Conservation (phyloP, 305 asterid genomes). For the Fraxinus sp. region DNA sequence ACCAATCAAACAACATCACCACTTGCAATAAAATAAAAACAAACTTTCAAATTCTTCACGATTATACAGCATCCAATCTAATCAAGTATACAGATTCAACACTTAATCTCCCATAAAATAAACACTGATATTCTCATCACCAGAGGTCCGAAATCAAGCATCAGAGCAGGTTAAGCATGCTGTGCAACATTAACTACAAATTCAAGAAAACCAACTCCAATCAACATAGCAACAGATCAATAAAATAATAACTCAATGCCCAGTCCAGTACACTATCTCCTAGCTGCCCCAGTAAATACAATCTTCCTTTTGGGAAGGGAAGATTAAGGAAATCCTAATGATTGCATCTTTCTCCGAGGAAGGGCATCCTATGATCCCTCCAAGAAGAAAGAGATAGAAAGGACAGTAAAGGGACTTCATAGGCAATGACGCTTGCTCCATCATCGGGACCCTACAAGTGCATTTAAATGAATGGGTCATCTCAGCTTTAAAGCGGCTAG, state of each 20-base stretch:
- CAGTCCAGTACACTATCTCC: neutral
- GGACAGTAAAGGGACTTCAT: neutral
- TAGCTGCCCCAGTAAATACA: neutral
- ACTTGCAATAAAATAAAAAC: neutral
- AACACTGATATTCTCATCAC: neutral
- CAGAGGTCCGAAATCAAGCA: neutral
- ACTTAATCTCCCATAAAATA: neutral
- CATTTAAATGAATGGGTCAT: neutral
- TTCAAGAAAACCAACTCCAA: neutral
- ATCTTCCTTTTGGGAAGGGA: neutral
- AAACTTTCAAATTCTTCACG: neutral
- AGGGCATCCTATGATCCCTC: neutral
- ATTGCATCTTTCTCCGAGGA: neutral
- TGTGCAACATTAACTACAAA: neutral
- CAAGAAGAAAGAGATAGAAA: neutral
- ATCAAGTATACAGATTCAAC: neutral
- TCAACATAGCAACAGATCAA: neutral
- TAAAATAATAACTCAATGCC: neutral
- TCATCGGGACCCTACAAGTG: neutral
- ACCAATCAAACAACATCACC: neutral
- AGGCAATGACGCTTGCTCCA: neutral
- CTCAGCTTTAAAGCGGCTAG: neutral
- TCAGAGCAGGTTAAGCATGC: neutral
- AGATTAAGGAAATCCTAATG: neutral
- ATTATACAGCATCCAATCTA: conserved; percentile 2